A percentile compares a stretch with the other conserved stretches of the same genome.
Conservation (phyloP, 2,329 filamentous ascomycete species). For the Colletotrichum tamarilloi region DNA sequence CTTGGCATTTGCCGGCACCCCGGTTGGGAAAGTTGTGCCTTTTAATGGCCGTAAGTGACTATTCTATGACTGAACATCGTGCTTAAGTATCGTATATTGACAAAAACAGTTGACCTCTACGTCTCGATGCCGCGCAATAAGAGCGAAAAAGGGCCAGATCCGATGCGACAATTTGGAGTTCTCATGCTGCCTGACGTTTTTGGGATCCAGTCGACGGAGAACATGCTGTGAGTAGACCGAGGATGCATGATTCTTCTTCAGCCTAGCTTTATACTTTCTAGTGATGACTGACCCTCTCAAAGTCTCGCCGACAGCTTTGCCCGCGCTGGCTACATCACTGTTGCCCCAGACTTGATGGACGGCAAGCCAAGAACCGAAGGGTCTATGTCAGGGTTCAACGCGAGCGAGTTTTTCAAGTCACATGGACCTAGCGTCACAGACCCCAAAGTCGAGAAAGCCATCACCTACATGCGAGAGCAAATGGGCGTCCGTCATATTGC, state of each 20-base stretch:
- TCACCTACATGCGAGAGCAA: conserved; percentile 56
- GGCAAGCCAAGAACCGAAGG: conserved; percentile 62
- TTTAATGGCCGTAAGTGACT: conserved; percentile 13
- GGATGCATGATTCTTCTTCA: too few relatives aligned
- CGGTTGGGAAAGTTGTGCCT: neutral
- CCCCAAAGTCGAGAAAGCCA: conserved; percentile 55
- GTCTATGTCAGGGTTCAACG: conserved; percentile 47
- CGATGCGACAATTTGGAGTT: neutral
- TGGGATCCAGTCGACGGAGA: conserved; percentile 45
- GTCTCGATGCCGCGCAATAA: conserved; percentile 13
- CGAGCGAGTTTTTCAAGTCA: conserved; percentile 50
- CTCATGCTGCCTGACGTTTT: conserved; percentile 47
- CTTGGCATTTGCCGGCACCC: conserved; percentile 23
- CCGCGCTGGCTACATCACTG: conserved; percentile 72
- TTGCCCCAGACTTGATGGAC: conserved; percentile 74
- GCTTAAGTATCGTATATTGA: neutral
- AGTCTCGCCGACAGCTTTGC: conserved; percentile 73
- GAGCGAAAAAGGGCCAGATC: neutral
- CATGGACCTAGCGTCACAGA: conserved; percentile 56
- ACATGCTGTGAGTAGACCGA: conserved; percentile 27
- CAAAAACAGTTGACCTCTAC: conserved; percentile 18
- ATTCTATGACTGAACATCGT: too few relatives aligned
- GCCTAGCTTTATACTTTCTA: too few relatives aligned
- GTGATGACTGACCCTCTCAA: neutral
- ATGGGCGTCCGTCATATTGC: conserved; percentile 64